Evolutionary conservation across 371 early-diverging fungal genomes (phyloP), one percentile per base, ranked within the genome.

Genomic region (Mortierella sp.): DNA sequence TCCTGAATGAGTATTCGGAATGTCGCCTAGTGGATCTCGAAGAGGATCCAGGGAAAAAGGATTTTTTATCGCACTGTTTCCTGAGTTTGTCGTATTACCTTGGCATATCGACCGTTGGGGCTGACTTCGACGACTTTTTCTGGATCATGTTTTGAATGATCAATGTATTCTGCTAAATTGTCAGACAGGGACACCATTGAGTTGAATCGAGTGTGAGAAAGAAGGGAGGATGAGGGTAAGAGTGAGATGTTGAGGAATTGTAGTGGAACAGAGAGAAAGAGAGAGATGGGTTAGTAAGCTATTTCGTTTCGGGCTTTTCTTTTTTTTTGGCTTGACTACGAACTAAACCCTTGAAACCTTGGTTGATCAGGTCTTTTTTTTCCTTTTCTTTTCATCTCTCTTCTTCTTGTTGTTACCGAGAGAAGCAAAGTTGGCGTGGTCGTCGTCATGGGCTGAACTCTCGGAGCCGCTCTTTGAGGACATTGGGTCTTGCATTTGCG

Each of bases 71-170:
- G 16, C n/a, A 24, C 55, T 55, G n/a, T 57, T 11, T 57, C 57
- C 57, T 57, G 57, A 26, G 57, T 57, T 57, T 48, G 21, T 58
- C 57, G 38, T 9, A 31, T 78, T 88, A 93, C 93, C 89, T 91
- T 93, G 68, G 94, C 94, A 88, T 95, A 96, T 63, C 96, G 89
- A 52, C 89, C 88, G 79, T 94, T 93, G 48, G 95, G 95, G 73
- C 94, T 93, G 48, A 91, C 87, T 85, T 95, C 95, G 57, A 94
- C 90, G n/a, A 95, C 94, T 72, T 92, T 89, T 83, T 95, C 96
- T 38, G 89, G 83, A 79, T 92, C 93, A 60, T 91, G 89, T 54
- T 90, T 89, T 52, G 88, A 89, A 73, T 85, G 86, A 79, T 82
- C 86, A 77, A 85, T 85, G 74, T 85, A 85, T 31, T 85, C 86